These are phyloP conservation scores for Juglanconis oblonga DNA, from an alignment of 2,329 filamentous ascomycete species.

Conservation along the genomic window DNA sequence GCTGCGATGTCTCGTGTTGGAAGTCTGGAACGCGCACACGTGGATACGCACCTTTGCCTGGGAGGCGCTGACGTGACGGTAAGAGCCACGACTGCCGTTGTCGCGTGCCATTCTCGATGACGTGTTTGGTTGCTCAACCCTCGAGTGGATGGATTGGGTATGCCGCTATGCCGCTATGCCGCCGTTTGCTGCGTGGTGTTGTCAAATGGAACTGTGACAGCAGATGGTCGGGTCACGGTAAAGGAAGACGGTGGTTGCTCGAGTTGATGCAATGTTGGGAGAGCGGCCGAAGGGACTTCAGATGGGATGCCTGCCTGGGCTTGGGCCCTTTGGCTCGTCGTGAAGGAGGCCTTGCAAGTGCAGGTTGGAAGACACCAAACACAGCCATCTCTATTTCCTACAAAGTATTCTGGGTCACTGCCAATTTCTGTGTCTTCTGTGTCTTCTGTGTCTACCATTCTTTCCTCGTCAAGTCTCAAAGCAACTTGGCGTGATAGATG, in stretches of 20 bases:
- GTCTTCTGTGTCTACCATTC: too few relatives aligned
- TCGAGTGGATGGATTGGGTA: background rate
- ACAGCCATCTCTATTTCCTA: too few relatives aligned
- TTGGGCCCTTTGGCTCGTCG: too few relatives aligned
- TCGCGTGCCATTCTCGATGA: constrained; percentile 4
- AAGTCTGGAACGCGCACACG: background rate
- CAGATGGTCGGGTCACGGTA: background rate
- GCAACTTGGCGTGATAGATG: too few relatives aligned
- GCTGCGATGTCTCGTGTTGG: background rate
- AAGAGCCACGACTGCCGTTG: background rate
- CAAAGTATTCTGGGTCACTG: too few relatives aligned
- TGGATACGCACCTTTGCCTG: background rate
- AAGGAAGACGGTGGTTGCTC: background rate
- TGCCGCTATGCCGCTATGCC: background rate
- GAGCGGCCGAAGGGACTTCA: background rate
- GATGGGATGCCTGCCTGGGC: too few relatives aligned
- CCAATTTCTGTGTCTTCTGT: too few relatives aligned
- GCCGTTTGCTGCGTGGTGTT: background rate
- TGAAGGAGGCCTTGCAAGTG: too few relatives aligned
- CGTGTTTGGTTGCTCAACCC: background rate
- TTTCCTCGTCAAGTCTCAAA: too few relatives aligned
- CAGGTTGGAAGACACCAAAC: too few relatives aligned
- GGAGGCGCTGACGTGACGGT: background rate
- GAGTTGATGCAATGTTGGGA: background rate
- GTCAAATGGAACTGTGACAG: too few relatives aligned